Base-by-base conservation (phyloP, 805 yeast species). In the Alloascoidea hylecoeti region DNA sequence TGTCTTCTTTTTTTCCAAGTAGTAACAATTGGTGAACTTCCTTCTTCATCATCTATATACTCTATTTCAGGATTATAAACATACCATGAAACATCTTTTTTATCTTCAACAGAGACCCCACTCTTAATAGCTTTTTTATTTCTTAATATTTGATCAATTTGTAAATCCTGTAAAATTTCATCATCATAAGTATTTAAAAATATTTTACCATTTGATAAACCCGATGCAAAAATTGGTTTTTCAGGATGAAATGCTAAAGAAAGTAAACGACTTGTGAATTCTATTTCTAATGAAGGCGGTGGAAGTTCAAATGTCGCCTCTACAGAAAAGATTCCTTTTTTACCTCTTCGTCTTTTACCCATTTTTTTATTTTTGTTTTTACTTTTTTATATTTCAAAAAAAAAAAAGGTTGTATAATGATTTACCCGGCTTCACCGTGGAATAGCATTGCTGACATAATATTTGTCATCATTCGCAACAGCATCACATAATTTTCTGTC, bases 1-100 rank as follows among this genome's bases (percentile, higher is more conserved):
- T 89, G 97, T 52, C 97, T 70, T 49, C 73, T 82, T 0, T 96
- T 88, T 39, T 78, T 72, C 98, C 98, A 89, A 1, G 56, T 40
- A 17, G 68, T 49, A 3, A 57, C 51, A 3, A 64, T 50, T 15
- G 61, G 37, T 15, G 41, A 43, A 6, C 45, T 46, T 9, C 55
- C 56, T 3, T 49, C 52, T 16, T 49, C 55, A 4, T 52, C 58
- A 1, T 47, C 44, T 4, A 37, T 38, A 15, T 4, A 46, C 45
- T 15, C 33, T 42, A 2, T 39, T 39, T 4, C 38, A 37, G 17
- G 39, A 28, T 18, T 34, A 41, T 18, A n/a, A 27, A n/a, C 48
- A 47, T 2, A 39, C 34, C 3, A 50, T 38, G n/a, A 36, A n/a
- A n/a, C n/a, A n/a, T n/a, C n/a, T 35, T 13, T 35, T 17, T 17